phyloP scores from a whole-genome alignment of 768 basidiomycete species.

The Sarcodon aspratus region DNA sequence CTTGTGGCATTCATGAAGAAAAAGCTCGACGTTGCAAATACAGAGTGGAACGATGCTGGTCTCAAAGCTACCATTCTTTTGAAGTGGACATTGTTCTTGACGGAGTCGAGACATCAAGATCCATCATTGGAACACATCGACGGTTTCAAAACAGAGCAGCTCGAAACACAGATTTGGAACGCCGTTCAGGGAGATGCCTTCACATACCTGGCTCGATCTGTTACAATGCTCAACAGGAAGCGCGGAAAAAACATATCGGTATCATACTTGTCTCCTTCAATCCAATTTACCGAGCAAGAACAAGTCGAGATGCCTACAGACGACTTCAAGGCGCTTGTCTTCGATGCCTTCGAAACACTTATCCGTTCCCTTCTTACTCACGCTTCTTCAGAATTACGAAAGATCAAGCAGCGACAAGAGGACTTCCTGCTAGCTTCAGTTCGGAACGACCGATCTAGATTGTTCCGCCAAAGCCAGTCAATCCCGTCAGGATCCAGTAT shows the following conservation, averaged over 20 bases:
- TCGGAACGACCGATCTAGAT: slow-evolving; percentile 50
- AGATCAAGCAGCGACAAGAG: slow-evolving; percentile 86
- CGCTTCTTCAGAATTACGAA: slow-evolving; percentile 71
- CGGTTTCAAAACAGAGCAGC: slow-evolving; percentile 65
- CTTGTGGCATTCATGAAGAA: slow-evolving; percentile 49
- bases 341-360: slow-evolving; percentile 60
- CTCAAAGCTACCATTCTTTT: slow-evolving; percentile 67
- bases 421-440: slow-evolving; percentile 63
- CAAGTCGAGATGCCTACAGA: slow-evolving; percentile 28
- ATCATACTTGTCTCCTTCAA: slow-evolving; percentile 14
- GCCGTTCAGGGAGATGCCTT: slow-evolving; percentile 81
- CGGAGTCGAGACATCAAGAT: slow-evolving; percentile 63
- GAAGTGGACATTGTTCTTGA: slow-evolving; percentile 82
- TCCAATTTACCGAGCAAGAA: slow-evolving; percentile 22
- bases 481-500: slow-evolving; percentile 2
- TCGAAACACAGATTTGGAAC: slow-evolving; percentile 74
- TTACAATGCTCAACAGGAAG: slow-evolving; percentile 43
- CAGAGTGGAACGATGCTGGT: slow-evolving; percentile 58
- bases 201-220: slow-evolving; percentile 49
- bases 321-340: slow-evolving; percentile 42
- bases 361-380: slow-evolving; percentile 62
- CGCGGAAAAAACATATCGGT: slow-evolving; percentile 17
- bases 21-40: slow-evolving; percentile 31
- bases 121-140: slow-evolving; percentile 47
- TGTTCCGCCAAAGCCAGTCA: slow-evolving; percentile 21